Evolutionary conservation across 2,329 filamentous ascomycete species (phyloP).

Genomic region (Exophiala xenobiotica): DNA sequence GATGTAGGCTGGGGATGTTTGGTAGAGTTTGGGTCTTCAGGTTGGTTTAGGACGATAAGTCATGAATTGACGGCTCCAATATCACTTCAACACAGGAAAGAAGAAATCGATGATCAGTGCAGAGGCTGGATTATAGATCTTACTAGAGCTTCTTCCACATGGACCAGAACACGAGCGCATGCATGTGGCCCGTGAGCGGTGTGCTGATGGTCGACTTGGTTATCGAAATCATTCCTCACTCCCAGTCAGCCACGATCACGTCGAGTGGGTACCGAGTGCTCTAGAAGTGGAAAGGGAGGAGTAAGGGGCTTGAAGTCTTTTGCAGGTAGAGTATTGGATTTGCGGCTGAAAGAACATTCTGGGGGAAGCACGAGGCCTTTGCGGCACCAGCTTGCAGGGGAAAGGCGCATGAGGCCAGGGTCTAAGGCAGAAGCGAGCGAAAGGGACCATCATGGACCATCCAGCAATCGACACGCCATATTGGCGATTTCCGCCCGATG

Average conservation of each 20-base stretch:
- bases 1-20: background rate
- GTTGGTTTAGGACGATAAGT: background rate
- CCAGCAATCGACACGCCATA: slow-evolving; percentile 17
- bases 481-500: slow-evolving; percentile 6
- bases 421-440: background rate
- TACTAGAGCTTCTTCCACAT: slow-evolving; percentile 19
- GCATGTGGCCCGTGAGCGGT: slow-evolving; percentile 16
- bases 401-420: too few relatives aligned
- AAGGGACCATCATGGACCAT: slow-evolving; percentile 5
- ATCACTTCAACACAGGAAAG: too few relatives aligned
- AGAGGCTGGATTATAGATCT: slow-evolving; percentile 1
- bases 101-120: too few relatives aligned
- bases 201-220: slow-evolving; percentile 2
- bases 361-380: slow-evolving; percentile 1
- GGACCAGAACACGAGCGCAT: slow-evolving; percentile 6
- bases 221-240: slow-evolving; percentile 8
- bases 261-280: slow-evolving; percentile 2
- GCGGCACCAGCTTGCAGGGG: too few relatives aligned
- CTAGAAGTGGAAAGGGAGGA: background rate
- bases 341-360: slow-evolving; percentile 19
- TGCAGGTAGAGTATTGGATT: slow-evolving; percentile 1
- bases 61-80: too few relatives aligned
- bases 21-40: background rate
- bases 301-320: slow-evolving; percentile 6
- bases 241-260: slow-evolving; percentile 23